These are phyloP conservation scores for Castanea mollissima DNA, from an alignment of 306 rosid species.

Conservation along the genomic window DNA sequence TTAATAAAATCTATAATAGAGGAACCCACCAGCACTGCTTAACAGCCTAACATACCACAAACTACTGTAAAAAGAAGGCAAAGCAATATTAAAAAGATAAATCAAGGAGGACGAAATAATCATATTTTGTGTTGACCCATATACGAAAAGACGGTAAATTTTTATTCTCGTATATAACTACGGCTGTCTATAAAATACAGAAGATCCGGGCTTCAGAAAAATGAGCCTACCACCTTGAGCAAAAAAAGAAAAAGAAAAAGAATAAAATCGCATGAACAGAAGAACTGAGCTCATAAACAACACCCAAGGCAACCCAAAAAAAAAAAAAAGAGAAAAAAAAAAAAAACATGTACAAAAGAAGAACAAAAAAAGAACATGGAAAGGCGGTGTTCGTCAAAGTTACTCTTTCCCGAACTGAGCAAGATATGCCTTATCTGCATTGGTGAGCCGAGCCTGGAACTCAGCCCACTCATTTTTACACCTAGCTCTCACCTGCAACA, in stretches of 20 bases:
- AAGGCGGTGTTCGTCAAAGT: neutral
- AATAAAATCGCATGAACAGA: constrained; percentile 7
- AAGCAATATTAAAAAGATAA: neutral
- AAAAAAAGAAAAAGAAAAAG: neutral
- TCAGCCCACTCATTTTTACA: constrained; percentile 91
- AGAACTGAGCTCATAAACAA: constrained; percentile 19
- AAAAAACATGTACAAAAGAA: constrained; percentile 39
- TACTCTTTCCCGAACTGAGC: constrained; percentile 34
- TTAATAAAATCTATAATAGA: neutral
- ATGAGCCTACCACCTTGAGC: neutral
- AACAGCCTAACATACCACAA: neutral
- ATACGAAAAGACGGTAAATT: neutral
- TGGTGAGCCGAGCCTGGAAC: constrained; percentile 72
- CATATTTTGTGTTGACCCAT: neutral
- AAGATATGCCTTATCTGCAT: constrained; percentile 62
- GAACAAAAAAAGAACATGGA: neutral
- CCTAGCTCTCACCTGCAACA: constrained; percentile 76
- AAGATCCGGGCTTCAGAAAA: neutral
- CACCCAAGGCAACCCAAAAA: constrained; percentile 12
- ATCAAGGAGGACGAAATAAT: neutral
- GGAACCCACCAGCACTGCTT: neutral
- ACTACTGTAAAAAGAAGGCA: neutral
- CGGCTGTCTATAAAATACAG: constrained; percentile 2
- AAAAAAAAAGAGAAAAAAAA: neutral
- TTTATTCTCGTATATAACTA: constrained; percentile 3